Percentiles rank a stretch among this genome's conserved stretches.
These are phyloP conservation scores for Penicillium sclerotiorum DNA, from an alignment of 2,329 filamentous ascomycete genomes.

Conservation along the genomic window DNA sequence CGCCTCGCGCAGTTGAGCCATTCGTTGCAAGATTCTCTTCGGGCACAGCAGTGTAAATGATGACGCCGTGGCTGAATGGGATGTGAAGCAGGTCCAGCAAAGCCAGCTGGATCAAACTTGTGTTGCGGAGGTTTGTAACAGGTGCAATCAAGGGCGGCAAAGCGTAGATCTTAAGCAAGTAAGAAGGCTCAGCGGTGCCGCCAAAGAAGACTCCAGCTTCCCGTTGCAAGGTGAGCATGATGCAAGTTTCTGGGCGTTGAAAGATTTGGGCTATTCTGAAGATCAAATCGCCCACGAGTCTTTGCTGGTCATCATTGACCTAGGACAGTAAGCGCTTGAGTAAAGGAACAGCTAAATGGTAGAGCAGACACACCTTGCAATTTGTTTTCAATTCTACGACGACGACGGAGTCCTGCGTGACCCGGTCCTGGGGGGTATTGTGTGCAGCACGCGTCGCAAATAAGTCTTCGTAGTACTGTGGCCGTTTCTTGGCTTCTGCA, in stretches of 20 bases:
- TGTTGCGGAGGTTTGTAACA: slow-evolving; percentile 78
- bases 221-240: slow-evolving; percentile 76
- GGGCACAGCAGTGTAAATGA: slow-evolving; percentile 70
- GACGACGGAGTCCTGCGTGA: slow-evolving; percentile 60
- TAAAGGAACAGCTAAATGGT: neutral
- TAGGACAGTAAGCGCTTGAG: slow-evolving; percentile 23
- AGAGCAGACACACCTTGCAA: slow-evolving; percentile 55
- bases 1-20: slow-evolving; percentile 68
- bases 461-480: slow-evolving; percentile 41
- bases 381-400: slow-evolving; percentile 67
- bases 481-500: slow-evolving; percentile 13
- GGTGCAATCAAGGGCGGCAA: slow-evolving; percentile 70
- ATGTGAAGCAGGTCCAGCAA: slow-evolving; percentile 73
- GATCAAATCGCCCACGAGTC: slow-evolving; percentile 72
- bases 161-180: slow-evolving; percentile 73
- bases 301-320: slow-evolving; percentile 74
- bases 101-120: slow-evolving; percentile 74
- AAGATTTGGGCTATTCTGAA: slow-evolving; percentile 74
- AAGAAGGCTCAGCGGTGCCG: slow-evolving; percentile 76
- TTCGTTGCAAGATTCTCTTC: slow-evolving; percentile 74
- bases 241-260: slow-evolving; percentile 70
- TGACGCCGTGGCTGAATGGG: slow-evolving; percentile 64
- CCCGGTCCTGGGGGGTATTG: slow-evolving; percentile 47
- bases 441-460: slow-evolving; percentile 42
- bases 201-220: slow-evolving; percentile 74